These are phyloP conservation scores for Leccinum barrowsii DNA, from an alignment of 768 basidiomycete genomes.

Conservation along the genomic window DNA sequence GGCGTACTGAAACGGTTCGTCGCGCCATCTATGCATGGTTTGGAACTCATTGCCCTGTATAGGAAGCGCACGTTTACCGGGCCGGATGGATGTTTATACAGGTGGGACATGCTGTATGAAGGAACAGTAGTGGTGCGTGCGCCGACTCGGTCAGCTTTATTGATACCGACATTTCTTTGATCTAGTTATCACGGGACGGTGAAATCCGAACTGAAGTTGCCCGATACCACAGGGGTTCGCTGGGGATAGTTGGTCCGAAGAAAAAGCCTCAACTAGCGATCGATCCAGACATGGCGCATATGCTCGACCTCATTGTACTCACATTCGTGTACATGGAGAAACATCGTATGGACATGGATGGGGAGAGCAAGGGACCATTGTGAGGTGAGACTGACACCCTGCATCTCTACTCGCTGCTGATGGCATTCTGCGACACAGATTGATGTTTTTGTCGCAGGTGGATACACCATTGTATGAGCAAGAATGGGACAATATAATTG, in stretches of 20 bases:
- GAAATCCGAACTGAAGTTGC: slow-evolving; percentile 12
- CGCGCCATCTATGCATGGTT: background rate
- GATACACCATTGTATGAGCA: background rate
- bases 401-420: slow-evolving; percentile 1
- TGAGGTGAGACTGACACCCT: background rate
- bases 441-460: slow-evolving; percentile 8
- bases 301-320: slow-evolving; percentile 27
- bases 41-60: background rate
- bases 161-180: background rate
- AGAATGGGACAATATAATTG: background rate
- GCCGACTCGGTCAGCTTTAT: background rate
- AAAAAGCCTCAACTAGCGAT: slow-evolving; percentile 19
- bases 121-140: slow-evolving; percentile 20
- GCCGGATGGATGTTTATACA: slow-evolving; percentile 32
- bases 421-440: background rate
- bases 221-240: slow-evolving; percentile 17
- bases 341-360: slow-evolving; percentile 25
- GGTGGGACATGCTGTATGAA: slow-evolving; percentile 27
- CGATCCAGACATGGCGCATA: slow-evolving; percentile 17
- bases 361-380: background rate
- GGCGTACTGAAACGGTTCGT: slow-evolving; percentile 25
- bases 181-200: slow-evolving; percentile 22
- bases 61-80: slow-evolving; percentile 33
- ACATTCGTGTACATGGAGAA: slow-evolving; percentile 35
- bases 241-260: slow-evolving; percentile 20